These are phyloP conservation scores for Ophiobolus disseminans DNA, from an alignment of 2,329 filamentous ascomycete genomes.

Conservation along the genomic window DNA sequence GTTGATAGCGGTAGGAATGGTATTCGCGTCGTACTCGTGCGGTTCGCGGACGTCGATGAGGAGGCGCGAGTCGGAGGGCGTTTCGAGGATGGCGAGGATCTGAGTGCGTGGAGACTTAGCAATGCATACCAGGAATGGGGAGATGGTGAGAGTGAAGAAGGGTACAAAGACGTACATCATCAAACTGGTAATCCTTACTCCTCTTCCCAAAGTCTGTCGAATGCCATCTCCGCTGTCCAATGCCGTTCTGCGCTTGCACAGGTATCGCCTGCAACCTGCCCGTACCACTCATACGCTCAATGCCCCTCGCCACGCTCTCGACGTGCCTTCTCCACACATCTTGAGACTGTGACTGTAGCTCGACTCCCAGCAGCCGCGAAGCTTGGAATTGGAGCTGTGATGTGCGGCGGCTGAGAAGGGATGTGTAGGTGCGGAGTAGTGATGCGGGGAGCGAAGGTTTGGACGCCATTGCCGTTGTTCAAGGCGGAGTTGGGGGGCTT, in stretches of 20 bases:
- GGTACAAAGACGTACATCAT: slow-evolving; percentile 40
- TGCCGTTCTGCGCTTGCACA: background rate
- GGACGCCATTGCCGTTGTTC: slow-evolving; percentile 24
- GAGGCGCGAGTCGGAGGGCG: slow-evolving; percentile 38
- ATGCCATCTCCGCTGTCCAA: slow-evolving; percentile 42
- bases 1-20: slow-evolving; percentile 82
- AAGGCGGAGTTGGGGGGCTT: background rate
- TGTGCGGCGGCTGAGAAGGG: slow-evolving; percentile 11
- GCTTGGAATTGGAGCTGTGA: slow-evolving; percentile 14
- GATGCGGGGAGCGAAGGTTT: slow-evolving; percentile 15
- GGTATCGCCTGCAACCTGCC: background rate
- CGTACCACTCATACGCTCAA: background rate
- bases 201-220: slow-evolving; percentile 34
- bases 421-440: slow-evolving; percentile 14
- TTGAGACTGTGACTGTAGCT: slow-evolving; percentile 2
- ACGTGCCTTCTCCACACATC: background rate
- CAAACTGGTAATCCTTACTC: slow-evolving; percentile 51
- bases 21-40: slow-evolving; percentile 65
- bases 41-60: slow-evolving; percentile 74
- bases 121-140: background rate
- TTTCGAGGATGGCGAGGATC: slow-evolving; percentile 45
- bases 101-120: slow-evolving; percentile 12
- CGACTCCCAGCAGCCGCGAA: slow-evolving; percentile 11
- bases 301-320: background rate
- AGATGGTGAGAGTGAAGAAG: background rate